phyloP scores from a whole-genome alignment of 352 stramenopile genomes.

The Thalassiosira exigua region DNA sequence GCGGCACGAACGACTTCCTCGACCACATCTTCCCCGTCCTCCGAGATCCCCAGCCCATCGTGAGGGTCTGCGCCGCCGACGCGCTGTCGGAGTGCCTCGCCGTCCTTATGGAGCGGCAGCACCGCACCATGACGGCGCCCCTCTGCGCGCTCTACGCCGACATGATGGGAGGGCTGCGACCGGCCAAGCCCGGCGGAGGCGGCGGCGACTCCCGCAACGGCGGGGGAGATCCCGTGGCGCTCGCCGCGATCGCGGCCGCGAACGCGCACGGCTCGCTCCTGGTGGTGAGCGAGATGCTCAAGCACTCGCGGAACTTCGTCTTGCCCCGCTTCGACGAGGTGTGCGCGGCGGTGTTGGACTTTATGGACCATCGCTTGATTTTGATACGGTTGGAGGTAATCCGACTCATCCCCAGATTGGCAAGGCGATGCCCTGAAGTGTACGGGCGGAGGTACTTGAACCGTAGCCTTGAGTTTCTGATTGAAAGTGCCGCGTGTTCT shows the following conservation, averaged over 20 bases:
- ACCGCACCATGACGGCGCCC: conserved; percentile 66
- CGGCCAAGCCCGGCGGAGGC: not conserved
- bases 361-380: conserved; percentile 90
- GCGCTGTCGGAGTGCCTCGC: conserved; percentile 78
- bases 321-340: conserved; percentile 95
- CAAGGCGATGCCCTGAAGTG: conserved; percentile 90
- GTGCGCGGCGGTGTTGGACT: conserved; percentile 92
- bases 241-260: conserved; percentile 11
- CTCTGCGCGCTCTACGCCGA: conserved; percentile 79
- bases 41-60: conserved; percentile 80
- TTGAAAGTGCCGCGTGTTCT: conserved; percentile 52
- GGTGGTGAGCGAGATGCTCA: conserved; percentile 92
- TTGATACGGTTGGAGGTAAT: conserved; percentile 88
- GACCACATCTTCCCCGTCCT: conserved; percentile 82
- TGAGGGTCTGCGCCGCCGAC: conserved; percentile 82
- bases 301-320: conserved; percentile 96
- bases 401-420: conserved; percentile 92
- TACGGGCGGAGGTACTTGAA: conserved; percentile 93
- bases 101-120: conserved; percentile 82
- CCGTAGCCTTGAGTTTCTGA: conserved; percentile 76
- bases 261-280: conserved; percentile 93
- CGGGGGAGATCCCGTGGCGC: conserved; percentile 10
- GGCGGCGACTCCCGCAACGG: not conserved
- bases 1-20: conserved; percentile 79
- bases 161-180: conserved; percentile 74